These are phyloP conservation scores for Coemansia sp. DNA, from an alignment of 192 early-diverging fungal genomes.

Conservation along the genomic window DNA sequence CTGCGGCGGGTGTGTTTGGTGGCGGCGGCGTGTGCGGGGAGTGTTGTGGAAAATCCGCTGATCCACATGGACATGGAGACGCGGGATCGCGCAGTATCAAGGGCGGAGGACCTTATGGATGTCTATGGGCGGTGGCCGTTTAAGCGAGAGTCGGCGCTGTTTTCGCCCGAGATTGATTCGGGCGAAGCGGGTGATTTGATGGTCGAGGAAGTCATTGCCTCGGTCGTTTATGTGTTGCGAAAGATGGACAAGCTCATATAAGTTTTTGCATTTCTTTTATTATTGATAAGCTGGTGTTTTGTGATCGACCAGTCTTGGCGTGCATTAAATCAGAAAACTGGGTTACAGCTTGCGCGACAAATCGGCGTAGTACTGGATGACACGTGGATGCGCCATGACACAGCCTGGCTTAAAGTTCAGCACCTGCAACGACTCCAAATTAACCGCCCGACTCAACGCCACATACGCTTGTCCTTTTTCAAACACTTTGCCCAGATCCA, in stretches of 20 bases:
- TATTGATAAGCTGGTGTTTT: background rate
- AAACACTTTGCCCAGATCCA: constrained; percentile 77
- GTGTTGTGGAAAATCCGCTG: constrained; percentile 96
- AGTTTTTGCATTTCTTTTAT: constrained; percentile 12
- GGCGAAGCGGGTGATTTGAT: constrained; percentile 54
- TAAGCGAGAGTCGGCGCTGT: constrained; percentile 59
- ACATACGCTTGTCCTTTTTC: constrained; percentile 87
- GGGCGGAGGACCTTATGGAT: constrained; percentile 88
- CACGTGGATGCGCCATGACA: constrained; percentile 74
- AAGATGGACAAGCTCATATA: constrained; percentile 85
- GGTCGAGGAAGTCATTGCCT: constrained; percentile 69
- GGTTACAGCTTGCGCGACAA: constrained; percentile 31
- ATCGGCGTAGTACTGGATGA: constrained; percentile 65
- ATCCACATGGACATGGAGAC: constrained; percentile 78
- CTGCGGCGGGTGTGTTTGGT: constrained; percentile 85
- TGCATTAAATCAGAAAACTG: background rate
- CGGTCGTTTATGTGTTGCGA: constrained; percentile 82
- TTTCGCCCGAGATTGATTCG: constrained; percentile 58
- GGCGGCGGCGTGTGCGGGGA: constrained; percentile 93
- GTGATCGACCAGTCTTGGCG: too few species aligned
- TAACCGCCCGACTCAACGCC: constrained; percentile 75
- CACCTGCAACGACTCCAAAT: constrained; percentile 69
- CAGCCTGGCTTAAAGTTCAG: constrained; percentile 62
- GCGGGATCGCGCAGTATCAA: constrained; percentile 81
- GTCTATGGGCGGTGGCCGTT: constrained; percentile 79